Conservation (phyloP, 805 yeast genomes). For the Phaffomyces antillensis region DNA sequence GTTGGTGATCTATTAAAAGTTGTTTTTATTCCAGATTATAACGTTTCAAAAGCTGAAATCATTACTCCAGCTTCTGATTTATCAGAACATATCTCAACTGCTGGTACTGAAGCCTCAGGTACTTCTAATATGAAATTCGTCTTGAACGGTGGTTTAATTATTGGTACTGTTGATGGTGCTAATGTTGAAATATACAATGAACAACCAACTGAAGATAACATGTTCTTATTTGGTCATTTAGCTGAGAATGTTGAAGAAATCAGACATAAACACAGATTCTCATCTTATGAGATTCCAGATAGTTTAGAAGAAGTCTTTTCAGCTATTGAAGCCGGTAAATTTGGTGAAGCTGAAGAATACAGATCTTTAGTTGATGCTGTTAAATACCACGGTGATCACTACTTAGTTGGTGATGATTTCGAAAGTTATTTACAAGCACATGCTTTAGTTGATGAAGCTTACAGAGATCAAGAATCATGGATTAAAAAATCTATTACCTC, state of each 20-base stretch:
- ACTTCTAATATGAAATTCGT: constrained; percentile 95
- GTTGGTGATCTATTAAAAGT: constrained; percentile 75
- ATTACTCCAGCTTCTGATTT: constrained; percentile 86
- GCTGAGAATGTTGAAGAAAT: constrained; percentile 85
- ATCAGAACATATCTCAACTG: constrained; percentile 91
- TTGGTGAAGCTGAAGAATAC: constrained; percentile 66
- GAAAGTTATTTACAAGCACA: constrained; percentile 83
- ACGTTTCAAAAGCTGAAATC: constrained; percentile 89
- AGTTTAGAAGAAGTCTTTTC: constrained; percentile 55
- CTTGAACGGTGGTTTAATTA: constrained; percentile 85
- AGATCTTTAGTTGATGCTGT: constrained; percentile 63
- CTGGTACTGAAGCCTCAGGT: constrained; percentile 96
- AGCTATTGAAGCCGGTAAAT: constrained; percentile 59
- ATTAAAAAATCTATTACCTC: constrained; percentile 63
- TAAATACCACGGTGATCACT: constrained; percentile 71
- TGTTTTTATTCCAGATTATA: constrained; percentile 85
- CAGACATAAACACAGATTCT: constrained; percentile 65
- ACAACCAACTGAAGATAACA: constrained; percentile 89
- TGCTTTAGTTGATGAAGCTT: constrained; percentile 64
- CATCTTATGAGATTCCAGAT: constrained; percentile 47
- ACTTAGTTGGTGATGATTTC: constrained; percentile 84
- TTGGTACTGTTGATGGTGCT: constrained; percentile 97
- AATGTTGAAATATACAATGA: constrained; percentile 83
- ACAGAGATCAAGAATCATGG: constrained; percentile 64
- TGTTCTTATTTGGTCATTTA: constrained; percentile 85